Conservation (phyloP, 2,329 filamentous ascomycete genomes). For the Aspergillus clavatus region DNA sequence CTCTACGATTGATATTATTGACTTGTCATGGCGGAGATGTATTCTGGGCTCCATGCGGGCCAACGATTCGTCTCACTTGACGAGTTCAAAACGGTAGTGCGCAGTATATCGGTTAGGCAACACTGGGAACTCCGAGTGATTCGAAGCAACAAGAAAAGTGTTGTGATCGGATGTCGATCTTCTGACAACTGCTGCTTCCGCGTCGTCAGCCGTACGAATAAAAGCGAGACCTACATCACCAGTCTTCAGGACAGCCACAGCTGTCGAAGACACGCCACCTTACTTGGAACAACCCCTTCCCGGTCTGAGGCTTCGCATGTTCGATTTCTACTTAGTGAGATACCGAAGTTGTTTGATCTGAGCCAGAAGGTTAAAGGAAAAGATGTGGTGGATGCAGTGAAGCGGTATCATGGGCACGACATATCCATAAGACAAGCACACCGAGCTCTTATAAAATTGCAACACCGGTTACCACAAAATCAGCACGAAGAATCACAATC, state of each 20-base stretch:
- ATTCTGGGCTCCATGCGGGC: conserved; percentile 37
- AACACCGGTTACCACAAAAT: conserved; percentile 24
- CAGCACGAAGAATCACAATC: conserved; percentile 20
- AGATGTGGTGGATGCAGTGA: conserved; percentile 38
- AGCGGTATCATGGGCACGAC: conserved; percentile 39
- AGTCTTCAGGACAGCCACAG: conserved; percentile 37
- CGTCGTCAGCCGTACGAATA: conserved; percentile 38
- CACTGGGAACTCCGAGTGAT: conserved; percentile 40
- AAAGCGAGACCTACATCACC: conserved; percentile 38
- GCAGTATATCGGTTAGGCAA: conserved; percentile 38
- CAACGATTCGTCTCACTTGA: conserved; percentile 37
- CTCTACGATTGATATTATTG: conserved; percentile 10
- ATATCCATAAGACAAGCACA: conserved; percentile 39
- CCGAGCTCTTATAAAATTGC: conserved; percentile 33
- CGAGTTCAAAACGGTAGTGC: conserved; percentile 36
- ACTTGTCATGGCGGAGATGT: conserved; percentile 36
- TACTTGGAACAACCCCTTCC: conserved; percentile 29
- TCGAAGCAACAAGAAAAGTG: conserved; percentile 39
- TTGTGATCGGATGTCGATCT: conserved; percentile 39
- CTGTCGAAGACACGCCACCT: conserved; percentile 29
- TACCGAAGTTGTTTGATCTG: conserved; percentile 39
- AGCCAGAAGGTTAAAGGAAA: conserved; percentile 33
- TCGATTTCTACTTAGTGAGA: conserved; percentile 35
- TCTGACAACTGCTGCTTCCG: conserved; percentile 37
- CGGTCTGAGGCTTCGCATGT: conserved; percentile 40